Evolutionary conservation across 1,284 basidiomycete genomes (phyloP), one percentile per base, ranked within the genome.

Genomic region (Bondarzewia mesenterica): DNA sequence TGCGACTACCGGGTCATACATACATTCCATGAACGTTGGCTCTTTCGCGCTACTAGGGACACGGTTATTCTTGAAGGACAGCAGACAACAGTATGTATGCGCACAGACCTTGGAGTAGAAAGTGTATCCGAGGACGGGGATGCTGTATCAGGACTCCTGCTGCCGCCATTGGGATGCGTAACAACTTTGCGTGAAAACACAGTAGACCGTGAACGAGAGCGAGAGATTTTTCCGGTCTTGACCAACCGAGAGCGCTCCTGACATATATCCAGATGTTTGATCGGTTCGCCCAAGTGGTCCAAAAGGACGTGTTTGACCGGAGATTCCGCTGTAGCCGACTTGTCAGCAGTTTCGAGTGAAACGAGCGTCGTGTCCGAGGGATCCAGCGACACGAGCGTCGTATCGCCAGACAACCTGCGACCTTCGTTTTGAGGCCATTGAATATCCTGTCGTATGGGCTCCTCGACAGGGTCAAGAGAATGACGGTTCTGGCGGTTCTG

Each of bases 251-350:
- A 14, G 37, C n/a, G 45, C 25, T 47, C 45, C 5, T 18, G n/a
- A 16, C 22, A 12, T 7, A 47, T 22, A 18, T 47, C 38, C 8
- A 47, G 45, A 20, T 41, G 45, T 26, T 25, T 47, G 37, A 47
- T 20, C n/a, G 36, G 26, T 16, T 15, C n/a, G 6, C 5, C n/a
- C 3, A 4, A 32, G 26, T 20, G 8, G 10, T 43, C 42, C 21
- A 16, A 6, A 5, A n/a, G 14, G 25, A 18, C 27, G 15, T 21
- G n/a, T 4, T 12, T 18, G 44, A 45, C 44, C 20, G 20, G 27
- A 36, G 39, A 20, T 18, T 7, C n/a, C 6, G n/a, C 3, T 3
- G 2, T 2, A 18, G n/a, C 14, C 16, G 16, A 20, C 39, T 18
- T 45, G 44, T 6, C 27, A 4, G 23, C 3, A 25, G 26, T n/a